phyloP scores from a whole-genome alignment of 1,139 yeast species.

The Zygosaccharomyces sapae region DNA sequence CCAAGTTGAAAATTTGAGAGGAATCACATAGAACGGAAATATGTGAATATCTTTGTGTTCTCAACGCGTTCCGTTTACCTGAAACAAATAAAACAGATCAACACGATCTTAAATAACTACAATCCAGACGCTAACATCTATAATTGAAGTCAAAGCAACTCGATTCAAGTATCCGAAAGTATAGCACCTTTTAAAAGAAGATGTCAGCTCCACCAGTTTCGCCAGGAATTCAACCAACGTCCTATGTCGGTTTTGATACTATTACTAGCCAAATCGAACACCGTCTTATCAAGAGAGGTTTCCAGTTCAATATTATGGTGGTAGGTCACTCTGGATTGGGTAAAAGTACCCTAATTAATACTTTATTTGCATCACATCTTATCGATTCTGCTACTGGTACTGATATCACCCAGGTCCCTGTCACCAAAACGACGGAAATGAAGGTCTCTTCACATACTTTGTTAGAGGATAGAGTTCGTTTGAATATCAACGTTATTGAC shows the following conservation, averaged over 20 bases:
- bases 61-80: slow-evolving; percentile 9
- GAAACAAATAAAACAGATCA: slow-evolving; percentile 3
- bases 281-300: slow-evolving; percentile 85
- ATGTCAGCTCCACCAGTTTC: slow-evolving; percentile 10
- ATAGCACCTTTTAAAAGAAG: too few species aligned
- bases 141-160: not conserved
- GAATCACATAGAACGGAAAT: slow-evolving; percentile 1
- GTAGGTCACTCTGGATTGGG: slow-evolving; percentile 96
- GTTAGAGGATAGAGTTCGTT: slow-evolving; percentile 80
- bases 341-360: slow-evolving; percentile 84
- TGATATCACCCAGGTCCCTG: slow-evolving; percentile 57
- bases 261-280: slow-evolving; percentile 94
- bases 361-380: slow-evolving; percentile 80
- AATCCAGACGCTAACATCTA: not conserved
- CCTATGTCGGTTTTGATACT: slow-evolving; percentile 92
- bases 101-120: not conserved
- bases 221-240: slow-evolving; percentile 38
- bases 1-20: not conserved
- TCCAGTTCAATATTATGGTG: slow-evolving; percentile 89
- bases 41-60: slow-evolving; percentile 4
- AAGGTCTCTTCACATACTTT: slow-evolving; percentile 65
- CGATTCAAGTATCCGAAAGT: not conserved
- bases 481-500: slow-evolving; percentile 83
- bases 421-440: slow-evolving; percentile 85
- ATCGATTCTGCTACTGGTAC: slow-evolving; percentile 60